Evolutionary conservation across 1,284 basidiomycete species (phyloP).

Genomic region (Pholiota adiposa): DNA sequence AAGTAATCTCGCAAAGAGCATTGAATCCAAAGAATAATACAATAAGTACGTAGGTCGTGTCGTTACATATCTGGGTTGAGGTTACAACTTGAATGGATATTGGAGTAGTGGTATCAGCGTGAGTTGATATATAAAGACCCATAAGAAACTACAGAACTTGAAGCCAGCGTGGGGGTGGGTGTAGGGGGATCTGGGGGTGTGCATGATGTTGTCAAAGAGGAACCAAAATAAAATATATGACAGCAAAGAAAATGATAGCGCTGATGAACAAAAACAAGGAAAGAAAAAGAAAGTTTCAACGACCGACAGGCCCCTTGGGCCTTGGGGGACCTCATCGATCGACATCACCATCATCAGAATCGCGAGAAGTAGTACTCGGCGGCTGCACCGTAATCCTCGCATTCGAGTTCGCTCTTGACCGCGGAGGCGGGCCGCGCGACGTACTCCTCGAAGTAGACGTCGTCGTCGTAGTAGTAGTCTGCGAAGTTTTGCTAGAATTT

Average conservation of each 20-base stretch:
- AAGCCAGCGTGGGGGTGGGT: background rate
- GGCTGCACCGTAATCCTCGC: slow-evolving; percentile 20
- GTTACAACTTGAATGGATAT: background rate
- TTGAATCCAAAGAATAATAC: background rate
- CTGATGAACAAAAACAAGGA: background rate
- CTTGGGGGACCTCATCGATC: slow-evolving; percentile 1
- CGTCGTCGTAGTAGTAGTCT: too few relatives aligned
- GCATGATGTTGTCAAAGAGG: background rate
- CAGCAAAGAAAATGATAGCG: background rate
- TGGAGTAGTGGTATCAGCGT: slow-evolving; percentile 1
- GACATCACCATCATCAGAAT: slow-evolving; percentile 15
- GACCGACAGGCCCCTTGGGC: too few relatives aligned
- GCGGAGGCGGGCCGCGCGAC: slow-evolving; percentile 3
- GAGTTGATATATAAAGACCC: background rate
- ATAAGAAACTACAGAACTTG: too few relatives aligned
- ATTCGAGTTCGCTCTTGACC: slow-evolving; percentile 22
- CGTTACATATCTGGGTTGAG: background rate
- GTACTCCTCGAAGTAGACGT: background rate
- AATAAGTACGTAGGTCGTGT: background rate
- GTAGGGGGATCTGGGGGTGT: background rate
- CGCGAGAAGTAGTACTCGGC: slow-evolving; percentile 16
- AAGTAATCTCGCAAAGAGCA: too few relatives aligned
- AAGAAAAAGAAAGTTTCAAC: slow-evolving; percentile 2
- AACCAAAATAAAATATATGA: background rate
- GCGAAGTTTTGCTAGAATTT: background rate